Evolutionary conservation across 352 stramenopile genomes (phyloP).

Genomic region (Globisporangium mamillatum): DNA sequence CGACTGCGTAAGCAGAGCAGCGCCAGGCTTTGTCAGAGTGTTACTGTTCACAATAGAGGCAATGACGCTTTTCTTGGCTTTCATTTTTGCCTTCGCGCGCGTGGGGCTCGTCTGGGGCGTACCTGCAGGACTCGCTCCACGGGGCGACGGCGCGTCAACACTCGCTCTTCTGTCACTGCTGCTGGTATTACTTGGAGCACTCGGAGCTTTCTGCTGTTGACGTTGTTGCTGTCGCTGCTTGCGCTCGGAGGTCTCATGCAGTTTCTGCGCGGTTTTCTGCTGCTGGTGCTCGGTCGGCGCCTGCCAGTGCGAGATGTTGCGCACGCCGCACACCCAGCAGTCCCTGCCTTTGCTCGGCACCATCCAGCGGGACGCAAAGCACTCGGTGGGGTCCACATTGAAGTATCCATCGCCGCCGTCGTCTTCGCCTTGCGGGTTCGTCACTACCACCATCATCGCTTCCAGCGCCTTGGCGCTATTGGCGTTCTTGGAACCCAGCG

Average conservation of each 20-base stretch:
- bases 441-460: slow-evolving; percentile 69
- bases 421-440: slow-evolving; percentile 57
- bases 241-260: slow-evolving; percentile 14
- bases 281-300: slow-evolving; percentile 36
- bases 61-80: slow-evolving; percentile 5
- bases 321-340: slow-evolving; percentile 79
- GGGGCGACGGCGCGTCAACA: slow-evolving; percentile 5
- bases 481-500: slow-evolving; percentile 12
- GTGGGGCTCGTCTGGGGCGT: not conserved
- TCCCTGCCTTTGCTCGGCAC: slow-evolving; percentile 47
- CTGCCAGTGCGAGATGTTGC: slow-evolving; percentile 69
- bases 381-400: slow-evolving; percentile 67
- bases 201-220: not conserved
- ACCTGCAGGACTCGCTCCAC: not conserved
- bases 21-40: not conserved
- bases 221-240: slow-evolving; percentile 3
- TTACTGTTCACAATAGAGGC: not conserved
- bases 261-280: slow-evolving; percentile 20
- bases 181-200: not conserved
- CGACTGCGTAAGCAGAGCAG: slow-evolving; percentile 1
- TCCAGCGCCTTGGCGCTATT: slow-evolving; percentile 19
- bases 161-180: slow-evolving; percentile 8
- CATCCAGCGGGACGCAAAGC: slow-evolving; percentile 69
- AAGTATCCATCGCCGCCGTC: slow-evolving; percentile 55
- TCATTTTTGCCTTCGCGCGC: slow-evolving; percentile 12